Base-by-base conservation (phyloP, 305 asterid genomes). In the Striga hermonthica region DNA sequence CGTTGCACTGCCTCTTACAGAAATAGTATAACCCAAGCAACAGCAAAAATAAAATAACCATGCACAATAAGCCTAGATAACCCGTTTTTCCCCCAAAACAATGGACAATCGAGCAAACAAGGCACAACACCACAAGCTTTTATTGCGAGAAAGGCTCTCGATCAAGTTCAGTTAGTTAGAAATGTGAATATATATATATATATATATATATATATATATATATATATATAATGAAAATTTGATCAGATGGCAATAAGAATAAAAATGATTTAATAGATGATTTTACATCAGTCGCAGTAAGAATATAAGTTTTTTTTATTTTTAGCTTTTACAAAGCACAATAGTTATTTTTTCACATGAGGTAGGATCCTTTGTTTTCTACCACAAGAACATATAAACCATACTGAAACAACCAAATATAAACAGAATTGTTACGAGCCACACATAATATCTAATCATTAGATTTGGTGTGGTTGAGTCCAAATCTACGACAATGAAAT, bases 111-210 rank as follows among this genome's bases (percentile, higher is more conserved):
- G 0, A 89, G 93, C 72, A 90, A 80, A 64, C 93, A 68, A 50
- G 97, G 93, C 65, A 79, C 89, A 4, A 96, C 95, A 15, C 96
- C 96, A 90, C 72, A 90, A 71, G 67, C 88, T 86, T 79, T 90
- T 88, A 83, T 90, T 88, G 66, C 88, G 83, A 55, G 84, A 88
- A 47, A 90, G 88, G 75, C 96, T 90, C 83, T 66, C 22, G 70
- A 76, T 69, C 57, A 12, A 76, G 37, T 45, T 55, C 1, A 64
- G 35, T 5, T 56, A 14, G 40, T 58, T 55, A 65, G 76, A 65
- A 67, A 63, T 15, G 75, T 16, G 34, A 38, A 56, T 12, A 12
- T 2, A 43, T 12, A 11, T 13, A n/a, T n/a, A n/a, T n/a, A n/a
- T n/a, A n/a, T n/a, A n/a, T n/a, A n/a, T n/a, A n/a, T n/a, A n/a